Percentiles rank a stretch among this genome's conserved stretches.
Conservation (phyloP, 495 filamentous ascomycete species). For the Pseudomonodictys pantanalensis region DNA sequence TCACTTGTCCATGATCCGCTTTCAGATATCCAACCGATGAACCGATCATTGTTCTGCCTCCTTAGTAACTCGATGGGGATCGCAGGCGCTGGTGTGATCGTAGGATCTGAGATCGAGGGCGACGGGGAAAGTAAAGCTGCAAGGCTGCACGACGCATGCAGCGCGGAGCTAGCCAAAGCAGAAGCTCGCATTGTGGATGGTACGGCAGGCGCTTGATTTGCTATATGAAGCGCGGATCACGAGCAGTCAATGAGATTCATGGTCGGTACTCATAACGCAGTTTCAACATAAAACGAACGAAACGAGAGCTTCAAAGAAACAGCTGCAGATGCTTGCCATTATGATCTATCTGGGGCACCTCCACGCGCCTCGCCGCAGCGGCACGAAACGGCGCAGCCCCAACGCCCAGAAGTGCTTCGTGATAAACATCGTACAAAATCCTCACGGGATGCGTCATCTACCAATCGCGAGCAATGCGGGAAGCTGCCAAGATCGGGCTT, state of each 20-base stretch:
- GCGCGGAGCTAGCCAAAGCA: not conserved
- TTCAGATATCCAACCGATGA: slow-evolving; percentile 15
- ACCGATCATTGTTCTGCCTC: slow-evolving; percentile 13
- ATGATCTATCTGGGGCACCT: no score
- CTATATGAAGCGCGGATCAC: no score
- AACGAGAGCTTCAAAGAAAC: no score
- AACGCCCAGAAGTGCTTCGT: no score
- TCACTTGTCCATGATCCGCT: not conserved
- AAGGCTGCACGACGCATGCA: not conserved
- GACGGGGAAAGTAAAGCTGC: not conserved
- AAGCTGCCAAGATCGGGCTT: not conserved
- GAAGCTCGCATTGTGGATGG: not conserved
- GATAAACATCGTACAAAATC: no score
- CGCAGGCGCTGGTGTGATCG: slow-evolving; percentile 16
- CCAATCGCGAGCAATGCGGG: not conserved
- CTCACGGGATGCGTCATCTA: no score
- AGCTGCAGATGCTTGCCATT: no score
- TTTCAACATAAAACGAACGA: no score
- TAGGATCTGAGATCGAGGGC: slow-evolving; percentile 7
- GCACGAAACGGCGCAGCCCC: no score
- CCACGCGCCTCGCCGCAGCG: no score
- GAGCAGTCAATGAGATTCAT: no score
- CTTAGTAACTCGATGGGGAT: slow-evolving; percentile 10
- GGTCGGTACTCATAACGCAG: no score
- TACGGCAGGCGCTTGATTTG: not conserved